phyloP scores from a whole-genome alignment of 306 rosid species.

The Trichosanthes cucumerina region DNA sequence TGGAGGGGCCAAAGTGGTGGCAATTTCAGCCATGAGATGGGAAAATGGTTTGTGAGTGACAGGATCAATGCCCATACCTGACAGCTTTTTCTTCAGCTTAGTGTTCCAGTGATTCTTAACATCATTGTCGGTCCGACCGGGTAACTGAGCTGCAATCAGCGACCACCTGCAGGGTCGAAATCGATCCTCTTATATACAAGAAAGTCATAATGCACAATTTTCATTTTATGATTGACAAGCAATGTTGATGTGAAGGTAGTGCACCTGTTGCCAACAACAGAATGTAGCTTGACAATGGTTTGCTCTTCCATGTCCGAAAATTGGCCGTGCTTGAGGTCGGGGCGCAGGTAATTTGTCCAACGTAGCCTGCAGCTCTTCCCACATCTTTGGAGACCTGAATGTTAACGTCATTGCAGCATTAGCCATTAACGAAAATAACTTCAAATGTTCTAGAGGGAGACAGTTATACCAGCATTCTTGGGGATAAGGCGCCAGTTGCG shows the following conservation, averaged over 20 bases:
- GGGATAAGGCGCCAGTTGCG: slow-evolving; percentile 61
- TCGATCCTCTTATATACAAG: not conserved
- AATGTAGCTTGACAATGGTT: slow-evolving; percentile 79
- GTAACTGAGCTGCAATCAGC: slow-evolving; percentile 60
- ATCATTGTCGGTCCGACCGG: slow-evolving; percentile 78
- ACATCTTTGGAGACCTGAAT: slow-evolving; percentile 67
- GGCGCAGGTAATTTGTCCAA: slow-evolving; percentile 84
- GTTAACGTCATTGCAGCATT: not conserved
- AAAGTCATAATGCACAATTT: not conserved
- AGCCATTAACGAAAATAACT: not conserved
- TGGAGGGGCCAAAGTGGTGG: slow-evolving; percentile 72
- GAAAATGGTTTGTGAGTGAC: slow-evolving; percentile 81
- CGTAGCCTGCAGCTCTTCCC: slow-evolving; percentile 87
- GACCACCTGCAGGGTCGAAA: slow-evolving; percentile 48
- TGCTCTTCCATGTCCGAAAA: slow-evolving; percentile 77
- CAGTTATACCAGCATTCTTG: slow-evolving; percentile 39
- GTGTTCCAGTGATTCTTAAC: slow-evolving; percentile 82
- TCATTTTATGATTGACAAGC: not conserved
- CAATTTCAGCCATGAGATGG: slow-evolving; percentile 81
- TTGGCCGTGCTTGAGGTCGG: slow-evolving; percentile 89
- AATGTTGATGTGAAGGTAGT: not conserved
- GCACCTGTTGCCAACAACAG: slow-evolving; percentile 86
- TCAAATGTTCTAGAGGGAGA: not conserved
- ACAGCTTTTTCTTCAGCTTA: slow-evolving; percentile 63
- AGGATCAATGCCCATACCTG: slow-evolving; percentile 74